Evolutionary conservation across 2,329 filamentous ascomycete genomes (phyloP), one percentile per base, ranked within the genome.

Genomic region (Fusarium siculi): DNA sequence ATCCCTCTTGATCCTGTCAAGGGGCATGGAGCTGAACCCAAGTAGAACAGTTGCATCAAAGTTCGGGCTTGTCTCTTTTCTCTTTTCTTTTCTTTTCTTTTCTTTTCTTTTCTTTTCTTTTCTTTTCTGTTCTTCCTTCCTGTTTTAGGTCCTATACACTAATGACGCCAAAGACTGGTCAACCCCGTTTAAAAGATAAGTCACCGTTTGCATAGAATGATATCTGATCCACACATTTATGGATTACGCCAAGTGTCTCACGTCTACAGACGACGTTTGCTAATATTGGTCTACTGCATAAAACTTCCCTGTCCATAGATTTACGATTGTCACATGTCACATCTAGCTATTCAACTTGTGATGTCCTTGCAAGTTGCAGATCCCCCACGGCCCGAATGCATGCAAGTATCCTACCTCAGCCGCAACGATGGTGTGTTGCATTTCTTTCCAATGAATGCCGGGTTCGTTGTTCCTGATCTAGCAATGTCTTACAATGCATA

Each of bases 31-130:
- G 7, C 16, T 19, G 7, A 23, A 5, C 7, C n/a, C 8, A 15
- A 25, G 4, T 11, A 19, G 8, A 19, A 11, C n/a, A 15, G 1
- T 25, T 3, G 2, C n/a, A 37, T 37, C 12, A 25, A 3, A 15
- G 3, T 19, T 15, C 4, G 0, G 14, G 4, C 2, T 25, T 6
- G 0, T 2, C 21, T 5, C n/a, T 36, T 34, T 11, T 3, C 52
- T n/a, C 52, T 36, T 23, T 25, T 25, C 25, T 25, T 7, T 25
- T 25, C 25, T 25, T 5, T 25, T 7, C 2, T 4, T 32, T n/a
- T n/a, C n/a, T n/a, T n/a, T n/a, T n/a, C n/a, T n/a, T n/a, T 2
- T 4, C 36, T 12, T 25, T 9, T 25, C 23, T 25, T 25, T 25
- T 25, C 25, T 25, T 7, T 25, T 25, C 25, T 25, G 25, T 25